These are phyloP conservation scores for Pseudogymnoascus sp. DNA, from an alignment of 2,329 filamentous ascomycete species.

Conservation along the genomic window DNA sequence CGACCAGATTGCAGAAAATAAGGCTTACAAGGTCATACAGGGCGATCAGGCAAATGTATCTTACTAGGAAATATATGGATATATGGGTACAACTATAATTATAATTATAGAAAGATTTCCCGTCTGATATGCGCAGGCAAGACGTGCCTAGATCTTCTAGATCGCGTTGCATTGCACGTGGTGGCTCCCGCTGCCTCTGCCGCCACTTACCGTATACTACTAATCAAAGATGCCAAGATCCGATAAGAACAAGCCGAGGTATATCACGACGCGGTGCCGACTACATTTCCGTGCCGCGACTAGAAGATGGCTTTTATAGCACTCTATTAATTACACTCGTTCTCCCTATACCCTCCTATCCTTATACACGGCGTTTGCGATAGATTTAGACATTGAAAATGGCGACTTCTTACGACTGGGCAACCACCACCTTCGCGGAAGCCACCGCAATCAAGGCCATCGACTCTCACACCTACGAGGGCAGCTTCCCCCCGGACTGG, in stretches of 20 bases:
- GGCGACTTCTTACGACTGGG: neutral
- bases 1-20: neutral
- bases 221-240: neutral
- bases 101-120: constrained; percentile 4
- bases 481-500: constrained; percentile 52
- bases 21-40: neutral
- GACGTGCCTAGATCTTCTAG: neutral
- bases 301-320: neutral
- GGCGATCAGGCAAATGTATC: neutral
- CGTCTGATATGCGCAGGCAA: neutral
- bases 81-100: neutral
- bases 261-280: neutral
- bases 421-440: constrained; percentile 35
- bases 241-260: constrained; percentile 12
- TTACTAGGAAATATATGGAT: neutral
- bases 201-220: neutral
- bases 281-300: neutral
- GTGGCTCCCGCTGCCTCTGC: neutral
- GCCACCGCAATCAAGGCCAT: constrained; percentile 43
- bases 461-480: constrained; percentile 52
- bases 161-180: neutral
- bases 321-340: neutral
- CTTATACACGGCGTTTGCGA: neutral
- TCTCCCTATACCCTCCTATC: neutral
- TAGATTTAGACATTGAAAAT: neutral